Evolutionary conservation across 1,284 basidiomycete genomes (phyloP).

Genomic region (Ustilago sp.): DNA sequence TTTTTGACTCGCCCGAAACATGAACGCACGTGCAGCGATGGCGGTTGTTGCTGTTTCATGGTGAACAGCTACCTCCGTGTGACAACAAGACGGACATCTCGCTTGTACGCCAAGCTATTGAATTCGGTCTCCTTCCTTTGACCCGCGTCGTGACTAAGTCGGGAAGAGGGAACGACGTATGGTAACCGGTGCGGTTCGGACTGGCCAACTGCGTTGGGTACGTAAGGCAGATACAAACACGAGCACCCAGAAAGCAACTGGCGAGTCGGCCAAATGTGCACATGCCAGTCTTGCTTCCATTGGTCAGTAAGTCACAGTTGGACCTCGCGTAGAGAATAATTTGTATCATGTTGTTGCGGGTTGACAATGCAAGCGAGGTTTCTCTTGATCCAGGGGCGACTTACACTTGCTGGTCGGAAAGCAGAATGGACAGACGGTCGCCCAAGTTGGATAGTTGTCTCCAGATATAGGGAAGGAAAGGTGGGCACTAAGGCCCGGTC

Average conservation of each 20-base stretch:
- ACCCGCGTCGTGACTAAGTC: too few species aligned
- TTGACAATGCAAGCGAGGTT: not conserved
- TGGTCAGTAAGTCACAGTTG: not conserved
- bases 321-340: not conserved
- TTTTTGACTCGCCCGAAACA: not conserved
- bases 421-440: too few species aligned
- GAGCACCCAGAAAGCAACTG: not conserved
- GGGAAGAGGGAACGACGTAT: not conserved
- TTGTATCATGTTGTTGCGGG: not conserved
- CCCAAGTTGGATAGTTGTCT: too few species aligned
- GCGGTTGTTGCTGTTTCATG: too few species aligned
- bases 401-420: too few species aligned
- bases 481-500: too few species aligned
- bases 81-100: too few species aligned
- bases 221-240: not conserved
- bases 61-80: too few species aligned
- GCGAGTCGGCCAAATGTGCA: not conserved
- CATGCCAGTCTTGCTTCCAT: constrained; percentile 10
- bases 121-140: too few species aligned
- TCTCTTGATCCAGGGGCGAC: not conserved
- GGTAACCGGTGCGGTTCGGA: not conserved
- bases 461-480: too few species aligned
- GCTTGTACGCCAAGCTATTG: too few species aligned
- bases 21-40: not conserved
- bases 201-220: not conserved